phyloP scores from a whole-genome alignment of 768 basidiomycete species.

The Lenzites betulinus region DNA sequence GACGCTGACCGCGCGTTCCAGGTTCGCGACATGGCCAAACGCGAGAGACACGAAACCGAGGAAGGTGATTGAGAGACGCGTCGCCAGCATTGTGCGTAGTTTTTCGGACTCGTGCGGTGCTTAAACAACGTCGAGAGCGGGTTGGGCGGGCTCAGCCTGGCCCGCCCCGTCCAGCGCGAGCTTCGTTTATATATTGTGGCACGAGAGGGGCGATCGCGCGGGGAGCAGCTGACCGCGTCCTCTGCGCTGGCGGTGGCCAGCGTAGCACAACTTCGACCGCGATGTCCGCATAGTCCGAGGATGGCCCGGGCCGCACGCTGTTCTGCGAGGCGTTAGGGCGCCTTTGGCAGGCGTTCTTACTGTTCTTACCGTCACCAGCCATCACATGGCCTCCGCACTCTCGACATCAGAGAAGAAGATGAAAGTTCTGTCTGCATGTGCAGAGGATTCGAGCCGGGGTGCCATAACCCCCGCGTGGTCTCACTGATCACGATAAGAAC shows the following conservation, averaged over 20 bases:
- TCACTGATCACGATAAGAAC: background rate
- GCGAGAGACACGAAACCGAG: background rate
- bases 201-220: background rate
- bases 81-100: background rate
- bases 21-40: background rate
- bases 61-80: background rate
- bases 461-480: slow-evolving; percentile 8
- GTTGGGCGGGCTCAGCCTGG: background rate
- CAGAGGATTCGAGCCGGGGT: background rate
- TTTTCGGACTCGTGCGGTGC: background rate
- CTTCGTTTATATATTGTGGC: background rate
- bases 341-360: background rate
- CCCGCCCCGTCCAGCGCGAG: background rate
- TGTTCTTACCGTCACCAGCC: background rate
- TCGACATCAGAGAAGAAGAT: slow-evolving; percentile 1
- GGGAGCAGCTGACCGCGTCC: slow-evolving; percentile 1
- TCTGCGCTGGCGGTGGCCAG: background rate
- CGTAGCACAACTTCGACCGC: background rate
- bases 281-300: slow-evolving; percentile 1
- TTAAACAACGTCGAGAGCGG: background rate
- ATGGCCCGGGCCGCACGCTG: slow-evolving; percentile 3
- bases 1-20: background rate
- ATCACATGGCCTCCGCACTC: background rate
- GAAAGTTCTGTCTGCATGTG: background rate
- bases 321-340: background rate